Percentiles rank a stretch among this genome's conserved stretches.
Conservation (phyloP, 768 basidiomycete genomes). For the Amanita thiersii region DNA sequence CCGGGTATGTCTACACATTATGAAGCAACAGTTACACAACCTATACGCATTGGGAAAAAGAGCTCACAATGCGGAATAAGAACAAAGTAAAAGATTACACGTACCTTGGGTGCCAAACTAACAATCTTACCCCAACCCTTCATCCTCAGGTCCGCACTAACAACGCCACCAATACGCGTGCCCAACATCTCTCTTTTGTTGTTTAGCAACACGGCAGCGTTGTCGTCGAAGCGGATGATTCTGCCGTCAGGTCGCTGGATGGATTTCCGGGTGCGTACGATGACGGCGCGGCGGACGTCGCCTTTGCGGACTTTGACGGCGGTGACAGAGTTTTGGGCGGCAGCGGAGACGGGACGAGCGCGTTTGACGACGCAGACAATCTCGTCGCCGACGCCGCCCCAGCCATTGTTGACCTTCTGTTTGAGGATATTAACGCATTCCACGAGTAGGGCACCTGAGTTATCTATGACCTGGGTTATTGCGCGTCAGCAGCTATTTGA, state of each 20-base stretch:
- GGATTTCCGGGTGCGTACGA: constrained; percentile 87
- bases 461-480: constrained; percentile 79
- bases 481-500: neutral
- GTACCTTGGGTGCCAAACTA: constrained; percentile 83
- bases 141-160: constrained; percentile 83
- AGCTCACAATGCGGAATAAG: neutral
- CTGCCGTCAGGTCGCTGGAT: constrained; percentile 85
- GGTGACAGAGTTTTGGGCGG: constrained; percentile 58
- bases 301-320: constrained; percentile 89
- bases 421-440: constrained; percentile 97
- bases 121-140: constrained; percentile 95
- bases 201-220: constrained; percentile 89
- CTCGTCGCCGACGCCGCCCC: constrained; percentile 90
- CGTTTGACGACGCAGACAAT: constrained; percentile 93
- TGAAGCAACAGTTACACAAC: neutral
- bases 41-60: neutral
- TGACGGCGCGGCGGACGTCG: constrained; percentile 92
- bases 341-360: constrained; percentile 73
- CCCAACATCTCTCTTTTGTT: constrained; percentile 96
- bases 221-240: constrained; percentile 89
- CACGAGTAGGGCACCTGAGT: constrained; percentile 88
- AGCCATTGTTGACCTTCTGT: constrained; percentile 92
- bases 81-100: neutral
- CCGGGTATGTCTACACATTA: neutral
- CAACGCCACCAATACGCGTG: constrained; percentile 89